Conservation (phyloP, 1,284 basidiomycete genomes). For the Cryptococcus hybrid region DNA sequence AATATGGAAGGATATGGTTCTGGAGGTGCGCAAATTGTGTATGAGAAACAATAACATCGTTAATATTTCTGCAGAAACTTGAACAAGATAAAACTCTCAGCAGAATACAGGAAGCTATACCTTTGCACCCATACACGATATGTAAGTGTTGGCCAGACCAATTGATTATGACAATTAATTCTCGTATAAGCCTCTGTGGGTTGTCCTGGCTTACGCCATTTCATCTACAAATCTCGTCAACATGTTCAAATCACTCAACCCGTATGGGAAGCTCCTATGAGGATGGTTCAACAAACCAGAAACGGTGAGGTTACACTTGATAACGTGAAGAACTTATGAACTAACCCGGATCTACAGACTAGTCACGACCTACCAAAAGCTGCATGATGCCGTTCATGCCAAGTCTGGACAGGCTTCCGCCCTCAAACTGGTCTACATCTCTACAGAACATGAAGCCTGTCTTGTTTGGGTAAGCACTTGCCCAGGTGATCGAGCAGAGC, state of each 20-base stretch:
- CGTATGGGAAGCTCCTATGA: constrained; percentile 77
- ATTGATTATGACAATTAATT: not conserved
- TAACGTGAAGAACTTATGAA: not conserved
- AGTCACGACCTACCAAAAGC: constrained; percentile 74
- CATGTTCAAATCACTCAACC: constrained; percentile 87
- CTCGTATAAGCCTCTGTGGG: constrained; percentile 58
- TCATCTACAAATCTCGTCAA: constrained; percentile 85
- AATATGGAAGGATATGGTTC: constrained; percentile 66
- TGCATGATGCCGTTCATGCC: constrained; percentile 82
- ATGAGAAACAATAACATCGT: too few species aligned
- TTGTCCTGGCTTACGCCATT: constrained; percentile 87
- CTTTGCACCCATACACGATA: constrained; percentile 45
- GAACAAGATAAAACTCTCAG: constrained; percentile 59
- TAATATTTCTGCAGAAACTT: constrained; percentile 56
- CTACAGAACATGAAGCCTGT: constrained; percentile 79
- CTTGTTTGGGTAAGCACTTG: constrained; percentile 57
- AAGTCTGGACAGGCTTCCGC: constrained; percentile 70
- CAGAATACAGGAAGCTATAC: constrained; percentile 35
- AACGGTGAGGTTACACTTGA: constrained; percentile 21
- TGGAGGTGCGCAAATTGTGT: constrained; percentile 54
- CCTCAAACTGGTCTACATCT: constrained; percentile 78
- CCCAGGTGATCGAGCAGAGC: not conserved
- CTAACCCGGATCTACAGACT: constrained; percentile 54
- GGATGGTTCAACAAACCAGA: constrained; percentile 48
- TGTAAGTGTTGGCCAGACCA: constrained; percentile 24